Evolutionary conservation across 2,329 filamentous ascomycete species (phyloP).

Genomic region (Pseudogymnoascus sp.): DNA sequence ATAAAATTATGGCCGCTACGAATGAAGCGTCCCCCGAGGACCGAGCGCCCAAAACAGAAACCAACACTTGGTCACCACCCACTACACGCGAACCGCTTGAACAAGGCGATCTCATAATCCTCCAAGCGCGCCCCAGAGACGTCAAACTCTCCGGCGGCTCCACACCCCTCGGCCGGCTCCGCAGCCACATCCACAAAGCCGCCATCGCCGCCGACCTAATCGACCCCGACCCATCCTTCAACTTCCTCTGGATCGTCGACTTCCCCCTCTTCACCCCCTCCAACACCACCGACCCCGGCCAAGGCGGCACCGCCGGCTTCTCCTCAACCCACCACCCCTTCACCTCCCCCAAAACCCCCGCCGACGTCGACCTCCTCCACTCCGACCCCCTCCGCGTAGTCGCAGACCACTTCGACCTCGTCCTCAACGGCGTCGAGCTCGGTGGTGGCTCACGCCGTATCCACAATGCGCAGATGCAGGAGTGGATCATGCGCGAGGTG

Average conservation of each 20-base stretch:
- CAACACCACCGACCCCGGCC: slow-evolving; percentile 48
- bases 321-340: slow-evolving; percentile 92
- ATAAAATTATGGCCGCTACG: not conserved
- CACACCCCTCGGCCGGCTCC: slow-evolving; percentile 38
- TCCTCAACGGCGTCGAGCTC: slow-evolving; percentile 90
- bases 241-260: slow-evolving; percentile 75
- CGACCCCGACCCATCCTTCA: slow-evolving; percentile 37
- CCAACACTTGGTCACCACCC: slow-evolving; percentile 28
- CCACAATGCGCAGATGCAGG: slow-evolving; percentile 74
- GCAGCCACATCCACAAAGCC: slow-evolving; percentile 25
- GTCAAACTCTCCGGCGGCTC: slow-evolving; percentile 64
- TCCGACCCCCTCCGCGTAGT: slow-evolving; percentile 63
- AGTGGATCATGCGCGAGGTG: slow-evolving; percentile 76
- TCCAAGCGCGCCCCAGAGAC: slow-evolving; percentile 67
- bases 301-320: slow-evolving; percentile 74
- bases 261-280: slow-evolving; percentile 87
- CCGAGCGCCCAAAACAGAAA: slow-evolving; percentile 21
- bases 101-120: slow-evolving; percentile 70
- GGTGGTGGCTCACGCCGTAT: slow-evolving; percentile 92
- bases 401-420: slow-evolving; percentile 91
- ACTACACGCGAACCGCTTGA: slow-evolving; percentile 30
- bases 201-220: slow-evolving; percentile 23
- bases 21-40: slow-evolving; percentile 14
- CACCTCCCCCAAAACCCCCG: slow-evolving; percentile 68
- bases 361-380: slow-evolving; percentile 68